Percentiles rank a stretch among this genome's conserved stretches.
These are phyloP conservation scores for Lotmaria passim DNA, from an alignment of 208 protist genomes.

Conservation along the genomic window DNA sequence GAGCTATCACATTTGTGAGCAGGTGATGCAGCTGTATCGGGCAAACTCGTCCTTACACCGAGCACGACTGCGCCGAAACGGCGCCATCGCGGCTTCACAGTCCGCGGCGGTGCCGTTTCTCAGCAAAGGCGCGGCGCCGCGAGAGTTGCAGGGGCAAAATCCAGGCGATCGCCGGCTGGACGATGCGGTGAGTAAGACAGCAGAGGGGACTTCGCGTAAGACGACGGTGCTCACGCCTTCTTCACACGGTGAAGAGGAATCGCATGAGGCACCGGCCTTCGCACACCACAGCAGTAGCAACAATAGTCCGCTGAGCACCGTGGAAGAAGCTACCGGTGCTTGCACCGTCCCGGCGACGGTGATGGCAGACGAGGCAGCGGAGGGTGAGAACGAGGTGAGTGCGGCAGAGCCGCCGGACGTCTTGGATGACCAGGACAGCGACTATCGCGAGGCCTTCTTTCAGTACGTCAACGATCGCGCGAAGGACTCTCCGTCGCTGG, in stretches of 20 bases:
- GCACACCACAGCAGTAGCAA: too few relatives aligned
- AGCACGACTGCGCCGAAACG: constrained; percentile 9
- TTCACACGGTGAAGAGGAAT: too few relatives aligned
- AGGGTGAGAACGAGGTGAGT: too few relatives aligned
- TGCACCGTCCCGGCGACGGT: not conserved
- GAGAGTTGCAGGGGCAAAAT: not conserved
- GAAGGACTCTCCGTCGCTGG: constrained; percentile 40
- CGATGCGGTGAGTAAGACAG: too few relatives aligned
- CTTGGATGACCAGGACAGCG: constrained; percentile 53
- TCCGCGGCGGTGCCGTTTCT: not conserved
- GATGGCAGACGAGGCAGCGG: not conserved
- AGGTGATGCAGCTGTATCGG: constrained; percentile 65
- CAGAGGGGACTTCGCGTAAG: too few relatives aligned
- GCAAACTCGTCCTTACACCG: constrained; percentile 43
- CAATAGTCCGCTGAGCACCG: not conserved
- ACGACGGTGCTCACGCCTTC: too few relatives aligned
- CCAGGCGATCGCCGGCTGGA: too few relatives aligned
- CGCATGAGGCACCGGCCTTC: too few relatives aligned
- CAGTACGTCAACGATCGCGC: constrained; percentile 72
- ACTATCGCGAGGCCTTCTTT: constrained; percentile 63
- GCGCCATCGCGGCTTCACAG: not conserved
- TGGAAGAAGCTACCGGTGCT: not conserved
- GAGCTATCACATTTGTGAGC: constrained; percentile 67
- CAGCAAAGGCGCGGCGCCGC: not conserved
- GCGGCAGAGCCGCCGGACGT: constrained; percentile 20